These are phyloP conservation scores for Exutisphaerella laricina DNA, from an alignment of 2,329 filamentous ascomycete species.

Conservation along the genomic window DNA sequence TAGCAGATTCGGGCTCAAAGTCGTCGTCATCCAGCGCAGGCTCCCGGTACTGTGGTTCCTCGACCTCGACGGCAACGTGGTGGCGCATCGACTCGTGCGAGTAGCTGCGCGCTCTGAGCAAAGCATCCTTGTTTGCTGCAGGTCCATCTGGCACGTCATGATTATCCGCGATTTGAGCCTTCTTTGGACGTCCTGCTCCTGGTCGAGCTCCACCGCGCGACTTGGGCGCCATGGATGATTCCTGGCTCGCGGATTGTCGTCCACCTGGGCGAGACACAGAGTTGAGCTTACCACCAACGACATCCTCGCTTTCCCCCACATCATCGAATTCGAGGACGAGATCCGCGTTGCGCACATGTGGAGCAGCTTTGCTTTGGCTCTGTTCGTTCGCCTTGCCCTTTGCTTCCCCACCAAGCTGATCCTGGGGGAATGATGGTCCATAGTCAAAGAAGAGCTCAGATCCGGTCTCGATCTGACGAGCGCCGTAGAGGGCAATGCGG, in stretches of 20 bases:
- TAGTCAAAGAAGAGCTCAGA: conserved; percentile 82
- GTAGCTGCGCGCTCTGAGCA: too few relatives aligned
- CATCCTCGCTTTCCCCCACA: conserved; percentile 12
- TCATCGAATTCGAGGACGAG: conserved; percentile 23
- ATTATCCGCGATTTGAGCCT: background rate
- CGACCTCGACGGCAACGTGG: too few relatives aligned
- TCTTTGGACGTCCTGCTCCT: background rate
- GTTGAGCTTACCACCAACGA: background rate
- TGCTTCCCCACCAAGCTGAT: conserved; percentile 21
- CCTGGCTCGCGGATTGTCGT: too few relatives aligned
- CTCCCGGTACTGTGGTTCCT: too few relatives aligned
- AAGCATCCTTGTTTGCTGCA: too few relatives aligned
- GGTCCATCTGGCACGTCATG: too few relatives aligned
- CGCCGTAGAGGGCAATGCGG: conserved; percentile 68
- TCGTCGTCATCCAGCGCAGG: too few relatives aligned
- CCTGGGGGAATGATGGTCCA: conserved; percentile 39
- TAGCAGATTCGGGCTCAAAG: too few relatives aligned
- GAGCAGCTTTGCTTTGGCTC: conserved; percentile 14
- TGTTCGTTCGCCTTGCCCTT: conserved; percentile 14
- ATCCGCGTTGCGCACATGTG: conserved; percentile 22
- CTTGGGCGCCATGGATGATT: background rate
- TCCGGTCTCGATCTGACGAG: conserved; percentile 60
- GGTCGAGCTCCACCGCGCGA: background rate
- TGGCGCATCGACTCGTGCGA: too few relatives aligned
- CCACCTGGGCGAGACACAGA: too few relatives aligned